phyloP scores from a whole-genome alignment of 805 yeast genomes.

The Candida taoyuanica region DNA sequence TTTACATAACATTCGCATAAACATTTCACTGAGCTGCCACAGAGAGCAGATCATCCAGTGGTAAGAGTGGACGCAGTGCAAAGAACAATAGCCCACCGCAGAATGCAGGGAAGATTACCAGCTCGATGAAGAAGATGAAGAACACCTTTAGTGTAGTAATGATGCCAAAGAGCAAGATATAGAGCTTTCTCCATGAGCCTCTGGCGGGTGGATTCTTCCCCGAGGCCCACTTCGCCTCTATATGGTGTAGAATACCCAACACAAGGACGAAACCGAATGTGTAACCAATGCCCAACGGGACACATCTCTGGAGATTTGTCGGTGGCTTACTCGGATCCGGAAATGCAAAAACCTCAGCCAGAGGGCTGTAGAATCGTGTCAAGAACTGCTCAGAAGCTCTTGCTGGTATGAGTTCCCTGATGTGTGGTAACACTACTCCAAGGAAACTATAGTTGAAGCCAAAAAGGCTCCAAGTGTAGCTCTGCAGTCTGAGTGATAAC shows the following conservation, averaged over 20 bases:
- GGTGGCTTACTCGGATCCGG: too few relatives aligned
- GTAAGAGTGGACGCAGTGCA: conserved; percentile 56
- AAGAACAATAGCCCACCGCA: conserved; percentile 79
- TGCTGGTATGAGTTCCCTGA: too few relatives aligned
- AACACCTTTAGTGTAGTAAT: conserved; percentile 70
- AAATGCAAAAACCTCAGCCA: too few relatives aligned
- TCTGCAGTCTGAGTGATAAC: too few relatives aligned
- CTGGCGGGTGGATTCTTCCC: conserved; percentile 38
- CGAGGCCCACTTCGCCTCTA: conserved; percentile 9
- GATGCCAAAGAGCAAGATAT: conserved; percentile 48
- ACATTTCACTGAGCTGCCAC: neutral
- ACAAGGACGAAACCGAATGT: neutral
- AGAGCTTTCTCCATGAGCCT: conserved; percentile 48
- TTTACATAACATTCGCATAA: too few relatives aligned
- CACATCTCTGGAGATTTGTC: neutral
- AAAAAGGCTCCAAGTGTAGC: too few relatives aligned
- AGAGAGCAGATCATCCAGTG: neutral
- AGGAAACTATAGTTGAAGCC: too few relatives aligned
- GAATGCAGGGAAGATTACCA: conserved; percentile 78
- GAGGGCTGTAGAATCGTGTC: too few relatives aligned
- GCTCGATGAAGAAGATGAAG: conserved; percentile 68
- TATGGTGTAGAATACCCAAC: neutral
- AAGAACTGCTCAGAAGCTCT: too few relatives aligned
- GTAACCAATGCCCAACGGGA: neutral
- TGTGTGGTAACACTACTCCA: too few relatives aligned